Conservation (phyloP, 371 early-diverging fungal genomes). For the Mucor racemosus region DNA sequence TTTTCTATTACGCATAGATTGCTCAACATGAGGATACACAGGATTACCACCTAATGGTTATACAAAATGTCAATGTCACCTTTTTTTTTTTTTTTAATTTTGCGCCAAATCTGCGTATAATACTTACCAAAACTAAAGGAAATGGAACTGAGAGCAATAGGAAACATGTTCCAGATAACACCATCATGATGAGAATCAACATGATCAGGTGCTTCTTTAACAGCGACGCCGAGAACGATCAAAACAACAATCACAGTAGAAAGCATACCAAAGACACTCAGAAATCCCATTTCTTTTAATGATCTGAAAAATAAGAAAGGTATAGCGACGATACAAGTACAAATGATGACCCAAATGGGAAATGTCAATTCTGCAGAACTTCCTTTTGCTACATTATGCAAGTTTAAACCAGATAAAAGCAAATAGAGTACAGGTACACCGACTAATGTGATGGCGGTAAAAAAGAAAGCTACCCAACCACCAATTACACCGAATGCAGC, state of each 20-base stretch:
- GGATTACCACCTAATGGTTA: constrained; percentile 24
- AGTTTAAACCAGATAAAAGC: constrained; percentile 69
- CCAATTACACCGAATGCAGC: constrained; percentile 73
- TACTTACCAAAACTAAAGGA: constrained; percentile 59
- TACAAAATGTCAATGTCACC: constrained; percentile 4
- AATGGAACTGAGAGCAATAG: constrained; percentile 65
- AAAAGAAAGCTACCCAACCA: constrained; percentile 64
- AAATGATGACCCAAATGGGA: constrained; percentile 69
- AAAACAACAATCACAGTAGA: constrained; percentile 34
- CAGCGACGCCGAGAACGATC: constrained; percentile 32
- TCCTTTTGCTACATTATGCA: constrained; percentile 49
- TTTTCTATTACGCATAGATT: constrained; percentile 77
- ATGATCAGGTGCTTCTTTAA: constrained; percentile 26
- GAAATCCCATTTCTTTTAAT: constrained; percentile 75
- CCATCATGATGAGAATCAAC: constrained; percentile 32
- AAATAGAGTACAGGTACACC: constrained; percentile 78
- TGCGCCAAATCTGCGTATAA: neutral
- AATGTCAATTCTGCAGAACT: constrained; percentile 34
- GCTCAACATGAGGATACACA: constrained; percentile 70
- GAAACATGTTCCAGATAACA: constrained; percentile 57
- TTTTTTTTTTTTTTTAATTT: neutral
- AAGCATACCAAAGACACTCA: constrained; percentile 41
- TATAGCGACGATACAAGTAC: constrained; percentile 62
- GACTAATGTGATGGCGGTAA: constrained; percentile 65
- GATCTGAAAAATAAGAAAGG: constrained; percentile 74